These are phyloP conservation scores for Iberis amara DNA, from an alignment of 441 rosid species.

Conservation along the genomic window DNA sequence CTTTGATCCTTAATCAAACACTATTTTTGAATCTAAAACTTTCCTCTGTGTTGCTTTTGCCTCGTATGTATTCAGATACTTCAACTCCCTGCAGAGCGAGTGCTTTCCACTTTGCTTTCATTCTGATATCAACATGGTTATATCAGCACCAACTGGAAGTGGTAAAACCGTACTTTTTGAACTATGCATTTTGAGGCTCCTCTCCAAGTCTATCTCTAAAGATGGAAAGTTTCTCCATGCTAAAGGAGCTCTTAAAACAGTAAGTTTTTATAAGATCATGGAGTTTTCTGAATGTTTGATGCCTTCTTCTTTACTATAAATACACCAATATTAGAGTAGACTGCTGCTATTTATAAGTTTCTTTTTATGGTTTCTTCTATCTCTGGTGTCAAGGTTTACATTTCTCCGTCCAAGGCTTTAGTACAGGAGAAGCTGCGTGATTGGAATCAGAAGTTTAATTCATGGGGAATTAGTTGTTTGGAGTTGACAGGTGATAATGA, in stretches of 20 bases:
- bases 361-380: constrained; percentile 25
- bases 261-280: constrained; percentile 30
- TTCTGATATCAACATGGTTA: constrained; percentile 82
- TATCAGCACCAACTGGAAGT: constrained; percentile 97
- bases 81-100: constrained; percentile 92
- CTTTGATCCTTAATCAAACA: background rate
- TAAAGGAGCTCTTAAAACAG: constrained; percentile 88
- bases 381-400: constrained; percentile 53
- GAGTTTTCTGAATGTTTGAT: background rate
- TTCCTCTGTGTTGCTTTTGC: constrained; percentile 6
- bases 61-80: constrained; percentile 54
- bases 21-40: background rate
- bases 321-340: background rate
- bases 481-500: constrained; percentile 95
- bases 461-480: constrained; percentile 77
- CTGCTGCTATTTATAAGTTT: constrained; percentile 6
- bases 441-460: constrained; percentile 81
- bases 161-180: constrained; percentile 96
- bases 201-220: constrained; percentile 59
- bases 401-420: constrained; percentile 95
- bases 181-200: constrained; percentile 84
- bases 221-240: constrained; percentile 59
- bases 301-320: background rate
- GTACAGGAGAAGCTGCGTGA: constrained; percentile 95
- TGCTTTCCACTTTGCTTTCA: constrained; percentile 81